phyloP scores from a whole-genome alignment of 116 monocot species.

The Thalassia testudinum region DNA sequence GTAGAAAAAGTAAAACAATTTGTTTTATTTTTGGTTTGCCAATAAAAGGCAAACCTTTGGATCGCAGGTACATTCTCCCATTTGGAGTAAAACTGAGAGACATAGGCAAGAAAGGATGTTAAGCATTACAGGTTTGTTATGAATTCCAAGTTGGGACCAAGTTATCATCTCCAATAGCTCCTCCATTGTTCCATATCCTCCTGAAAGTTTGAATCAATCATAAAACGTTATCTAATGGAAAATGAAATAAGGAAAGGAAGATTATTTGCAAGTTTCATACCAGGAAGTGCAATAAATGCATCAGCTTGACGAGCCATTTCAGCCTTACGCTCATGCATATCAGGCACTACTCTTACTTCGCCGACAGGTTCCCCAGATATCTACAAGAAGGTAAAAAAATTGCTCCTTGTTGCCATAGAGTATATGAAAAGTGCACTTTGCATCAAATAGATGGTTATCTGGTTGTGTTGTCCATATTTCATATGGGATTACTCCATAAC shows the following conservation, averaged over 20 bases:
- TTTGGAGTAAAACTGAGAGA: background rate
- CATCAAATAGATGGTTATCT: too few relatives aligned
- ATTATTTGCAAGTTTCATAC: conserved; percentile 10
- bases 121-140: conserved; percentile 67
- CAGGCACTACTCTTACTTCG: conserved; percentile 60
- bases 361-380: conserved; percentile 73
- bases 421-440: too few relatives aligned
- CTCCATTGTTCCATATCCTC: conserved; percentile 76
- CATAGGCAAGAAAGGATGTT: background rate
- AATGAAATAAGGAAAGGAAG: background rate
- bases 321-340: conserved; percentile 87
- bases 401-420: too few relatives aligned
- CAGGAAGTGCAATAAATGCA: conserved; percentile 89
- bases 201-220: conserved; percentile 1
- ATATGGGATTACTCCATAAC: too few relatives aligned
- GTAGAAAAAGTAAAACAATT: too few relatives aligned
- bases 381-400: conserved; percentile 12
- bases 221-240: background rate
- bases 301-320: conserved; percentile 81
- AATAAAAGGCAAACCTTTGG: too few relatives aligned
- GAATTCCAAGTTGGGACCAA: conserved; percentile 92
- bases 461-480: too few relatives aligned
- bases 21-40: too few relatives aligned
- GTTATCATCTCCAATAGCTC: conserved; percentile 93
- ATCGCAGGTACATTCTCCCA: too few relatives aligned